Percentiles rank a stretch among this genome's conserved stretches.
Conservation (phyloP, 75 land plant species). For the Picea glauca region DNA sequence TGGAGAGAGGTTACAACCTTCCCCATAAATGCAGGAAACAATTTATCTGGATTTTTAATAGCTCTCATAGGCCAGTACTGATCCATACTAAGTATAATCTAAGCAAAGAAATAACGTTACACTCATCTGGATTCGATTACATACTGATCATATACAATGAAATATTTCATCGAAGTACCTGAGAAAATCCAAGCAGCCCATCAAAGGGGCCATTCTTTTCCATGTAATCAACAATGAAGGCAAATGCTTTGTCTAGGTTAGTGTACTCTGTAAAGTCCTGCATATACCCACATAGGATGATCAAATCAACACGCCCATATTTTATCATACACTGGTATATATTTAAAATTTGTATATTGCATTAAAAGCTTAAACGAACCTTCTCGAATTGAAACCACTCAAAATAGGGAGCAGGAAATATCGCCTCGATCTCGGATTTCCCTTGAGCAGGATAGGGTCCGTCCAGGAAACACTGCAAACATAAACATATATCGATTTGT, state of each 20-base stretch:
- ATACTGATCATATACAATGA: no score
- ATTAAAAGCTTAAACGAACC: constrained; percentile 21
- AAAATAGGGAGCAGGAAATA: constrained; percentile 81
- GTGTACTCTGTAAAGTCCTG: constrained; percentile 83
- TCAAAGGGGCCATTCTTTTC: constrained; percentile 81
- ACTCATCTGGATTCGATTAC: no score
- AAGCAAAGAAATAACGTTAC: no score
- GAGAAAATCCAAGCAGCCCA: constrained; percentile 93
- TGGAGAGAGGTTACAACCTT: no score
- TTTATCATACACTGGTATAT: no score
- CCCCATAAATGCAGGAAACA: no score
- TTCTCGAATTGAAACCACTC: constrained; percentile 91
- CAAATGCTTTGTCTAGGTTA: constrained; percentile 71
- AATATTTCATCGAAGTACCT: constrained; percentile 27
- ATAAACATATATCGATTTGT: neutral
- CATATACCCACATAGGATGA: neutral
- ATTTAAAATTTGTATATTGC: no score
- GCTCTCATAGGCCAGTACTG: no score
- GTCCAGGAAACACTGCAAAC: constrained; percentile 70
- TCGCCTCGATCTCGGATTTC: constrained; percentile 85
- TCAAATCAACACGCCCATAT: no score
- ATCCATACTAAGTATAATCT: no score
- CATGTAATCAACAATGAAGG: constrained; percentile 74
- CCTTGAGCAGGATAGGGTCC: constrained; percentile 73
- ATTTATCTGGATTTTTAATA: no score